Conservation (phyloP, 139 green algal species). For the Tetradesmus lagerheimii region DNA sequence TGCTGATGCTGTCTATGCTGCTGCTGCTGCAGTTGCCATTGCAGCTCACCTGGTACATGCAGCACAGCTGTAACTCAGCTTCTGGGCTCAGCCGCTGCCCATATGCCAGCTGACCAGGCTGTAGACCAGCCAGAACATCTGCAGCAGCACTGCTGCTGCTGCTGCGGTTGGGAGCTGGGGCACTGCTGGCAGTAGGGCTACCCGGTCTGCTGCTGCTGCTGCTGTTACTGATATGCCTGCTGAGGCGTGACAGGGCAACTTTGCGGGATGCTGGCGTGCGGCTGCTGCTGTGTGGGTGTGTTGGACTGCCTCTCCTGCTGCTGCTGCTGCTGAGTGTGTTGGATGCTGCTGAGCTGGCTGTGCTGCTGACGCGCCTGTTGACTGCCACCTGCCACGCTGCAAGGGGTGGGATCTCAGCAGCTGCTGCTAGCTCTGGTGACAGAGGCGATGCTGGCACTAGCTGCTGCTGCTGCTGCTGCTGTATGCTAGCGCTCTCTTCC, state of each 20-base stretch:
- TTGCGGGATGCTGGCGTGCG: not conserved
- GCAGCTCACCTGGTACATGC: slow-evolving; percentile 21
- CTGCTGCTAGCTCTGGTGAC: not conserved
- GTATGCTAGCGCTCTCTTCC: not conserved
- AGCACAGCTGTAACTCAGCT: slow-evolving; percentile 17
- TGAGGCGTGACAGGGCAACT: not conserved
- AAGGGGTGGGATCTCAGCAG: not conserved
- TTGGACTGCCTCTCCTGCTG: not conserved
- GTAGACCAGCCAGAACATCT: not conserved
- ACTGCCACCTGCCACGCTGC: not conserved
- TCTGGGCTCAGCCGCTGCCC: slow-evolving; percentile 3
- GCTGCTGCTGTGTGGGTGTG: not conserved
- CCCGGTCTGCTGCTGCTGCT: not conserved
- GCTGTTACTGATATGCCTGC: not conserved
- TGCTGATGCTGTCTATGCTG: not conserved
- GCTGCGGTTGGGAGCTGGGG: not conserved
- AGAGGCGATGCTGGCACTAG: not conserved
- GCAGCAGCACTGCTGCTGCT: not conserved
- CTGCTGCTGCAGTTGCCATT: not conserved
- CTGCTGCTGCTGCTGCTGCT: slow-evolving; percentile 14
- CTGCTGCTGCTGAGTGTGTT: slow-evolving; percentile 8
- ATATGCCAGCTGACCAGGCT: not conserved
- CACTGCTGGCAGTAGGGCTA: not conserved
- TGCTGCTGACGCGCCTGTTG: not conserved
- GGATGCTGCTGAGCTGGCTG: not conserved